These are phyloP conservation scores for Trametes meyenii DNA, from an alignment of 768 basidiomycete genomes.

Conservation along the genomic window DNA sequence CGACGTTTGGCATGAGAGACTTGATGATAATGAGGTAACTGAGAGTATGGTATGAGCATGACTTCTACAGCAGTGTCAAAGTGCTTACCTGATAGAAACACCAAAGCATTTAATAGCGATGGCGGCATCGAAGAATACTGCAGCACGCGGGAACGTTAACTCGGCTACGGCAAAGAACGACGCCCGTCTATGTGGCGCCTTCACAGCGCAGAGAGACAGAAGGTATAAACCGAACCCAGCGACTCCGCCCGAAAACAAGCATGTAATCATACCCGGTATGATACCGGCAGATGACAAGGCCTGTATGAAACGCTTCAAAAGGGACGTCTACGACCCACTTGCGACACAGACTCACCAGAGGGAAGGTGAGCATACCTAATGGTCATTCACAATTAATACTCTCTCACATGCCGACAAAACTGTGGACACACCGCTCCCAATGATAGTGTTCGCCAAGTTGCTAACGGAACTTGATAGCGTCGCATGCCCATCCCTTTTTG, in stretches of 20 bases:
- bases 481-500: constrained; percentile 64
- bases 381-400: constrained; percentile 2
- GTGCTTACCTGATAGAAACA: constrained; percentile 81
- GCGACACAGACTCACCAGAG: constrained; percentile 54
- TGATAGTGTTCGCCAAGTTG: constrained; percentile 87
- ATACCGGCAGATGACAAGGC: constrained; percentile 90
- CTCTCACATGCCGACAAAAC: not conserved
- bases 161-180: constrained; percentile 85
- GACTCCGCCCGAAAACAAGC: constrained; percentile 74
- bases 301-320: constrained; percentile 39
- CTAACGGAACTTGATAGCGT: constrained; percentile 68
- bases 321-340: not conserved
- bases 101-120: constrained; percentile 98
- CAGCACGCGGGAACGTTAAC: constrained; percentile 87
- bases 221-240: constrained; percentile 89
- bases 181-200: constrained; percentile 70
- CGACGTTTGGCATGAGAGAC: constrained; percentile 90
- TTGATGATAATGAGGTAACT: constrained; percentile 93
- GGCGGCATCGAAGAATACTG: constrained; percentile 89
- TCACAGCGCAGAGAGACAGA: constrained; percentile 79
- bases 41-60: not conserved
- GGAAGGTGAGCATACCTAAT: constrained; percentile 86
- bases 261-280: constrained; percentile 88
- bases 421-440: constrained; percentile 74
- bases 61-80: not conserved